These are phyloP conservation scores for Trametes pubescens DNA, from an alignment of 1,284 basidiomycete species.

Conservation along the genomic window DNA sequence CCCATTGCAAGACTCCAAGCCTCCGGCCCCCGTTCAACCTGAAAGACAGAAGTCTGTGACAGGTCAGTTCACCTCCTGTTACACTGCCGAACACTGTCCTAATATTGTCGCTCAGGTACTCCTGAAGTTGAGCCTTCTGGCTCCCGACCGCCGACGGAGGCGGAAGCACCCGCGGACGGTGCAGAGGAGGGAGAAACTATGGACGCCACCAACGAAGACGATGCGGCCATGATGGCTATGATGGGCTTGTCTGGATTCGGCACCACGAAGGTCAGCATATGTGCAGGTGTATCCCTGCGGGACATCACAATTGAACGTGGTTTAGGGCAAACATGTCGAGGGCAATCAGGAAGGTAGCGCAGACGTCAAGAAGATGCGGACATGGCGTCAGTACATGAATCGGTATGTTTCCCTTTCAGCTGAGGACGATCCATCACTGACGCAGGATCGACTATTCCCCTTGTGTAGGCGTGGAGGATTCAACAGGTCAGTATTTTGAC, in stretches of 20 bases:
- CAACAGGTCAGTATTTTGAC: conserved; percentile 69
- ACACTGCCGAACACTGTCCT: background rate
- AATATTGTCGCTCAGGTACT: conserved; percentile 9
- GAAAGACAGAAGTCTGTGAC: conserved; percentile 28
- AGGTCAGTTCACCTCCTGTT: conserved; percentile 27
- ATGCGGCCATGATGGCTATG: conserved; percentile 86
- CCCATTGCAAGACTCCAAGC: conserved; percentile 23
- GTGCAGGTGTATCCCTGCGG: background rate
- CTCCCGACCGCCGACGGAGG: conserved; percentile 33
- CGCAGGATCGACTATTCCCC: conserved; percentile 14
- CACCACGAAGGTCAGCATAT: conserved; percentile 79
- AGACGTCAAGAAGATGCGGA: conserved; percentile 87
- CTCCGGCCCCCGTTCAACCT: conserved; percentile 17
- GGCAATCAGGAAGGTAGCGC: conserved; percentile 85
- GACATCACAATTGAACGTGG: background rate
- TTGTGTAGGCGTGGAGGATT: conserved; percentile 83
- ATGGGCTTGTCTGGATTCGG: conserved; percentile 94
- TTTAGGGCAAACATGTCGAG: conserved; percentile 78
- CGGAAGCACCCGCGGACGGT: conserved; percentile 51
- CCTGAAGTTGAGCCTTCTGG: conserved; percentile 28
- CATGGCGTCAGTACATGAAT: conserved; percentile 98
- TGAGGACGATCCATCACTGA: conserved; percentile 26
- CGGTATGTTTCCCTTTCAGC: conserved; percentile 55
- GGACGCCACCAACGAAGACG: conserved; percentile 74
- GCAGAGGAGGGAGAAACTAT: conserved; percentile 69